Evolutionary conservation across 2,329 filamentous ascomycete species (phyloP), one percentile per base, ranked within the genome.

Genomic region (Cladophialophora psammophila): DNA sequence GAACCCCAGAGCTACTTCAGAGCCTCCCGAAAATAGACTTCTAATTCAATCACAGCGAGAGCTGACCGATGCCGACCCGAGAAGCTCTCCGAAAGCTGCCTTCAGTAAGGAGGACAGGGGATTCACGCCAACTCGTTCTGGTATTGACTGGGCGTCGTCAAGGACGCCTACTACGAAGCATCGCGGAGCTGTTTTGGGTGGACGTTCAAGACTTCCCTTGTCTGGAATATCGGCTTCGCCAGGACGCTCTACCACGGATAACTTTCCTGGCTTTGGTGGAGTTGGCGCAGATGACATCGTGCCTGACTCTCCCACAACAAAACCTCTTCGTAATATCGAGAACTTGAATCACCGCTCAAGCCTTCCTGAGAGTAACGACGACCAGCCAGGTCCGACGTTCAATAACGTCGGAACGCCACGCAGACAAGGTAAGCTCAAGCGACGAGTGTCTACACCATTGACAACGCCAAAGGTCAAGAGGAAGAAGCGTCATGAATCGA

Each of bases 401-500:
- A 3, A 26, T 5, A 45, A 18, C 5, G 9, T 12, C 3, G 40
- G 8, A 18, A 32, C 20, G 8, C 60, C 36, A 36, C 53, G 3
- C n/a, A 20, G 6, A 9, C 32, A 40, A 15, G 9, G 52, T 6
- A 42, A 36, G 31, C 66, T 70, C 45, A 65, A 68, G 31, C 63
- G 65, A 53, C 65, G 62, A 20, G 20, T 58, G 18, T 52, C 59
- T 10, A 61, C 42, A 32, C 1, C 32, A 32, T 52, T 40, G 26
- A n/a, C 31, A 8, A 55, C 34, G 26, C 40, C 53, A n/a, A 31
- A 54, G 38, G 7, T n/a, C 18, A 53, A 57, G 50, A 63, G 61
- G 38, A 60, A 60, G 48, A 62, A 65, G 38, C 52, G 61, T 35
- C 63, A 59, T 32, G 64, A 54, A 5, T 68, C 65, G 2, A 65